Conservation (phyloP, 768 basidiomycete genomes). For the Candolleomyces eurysporus region DNA sequence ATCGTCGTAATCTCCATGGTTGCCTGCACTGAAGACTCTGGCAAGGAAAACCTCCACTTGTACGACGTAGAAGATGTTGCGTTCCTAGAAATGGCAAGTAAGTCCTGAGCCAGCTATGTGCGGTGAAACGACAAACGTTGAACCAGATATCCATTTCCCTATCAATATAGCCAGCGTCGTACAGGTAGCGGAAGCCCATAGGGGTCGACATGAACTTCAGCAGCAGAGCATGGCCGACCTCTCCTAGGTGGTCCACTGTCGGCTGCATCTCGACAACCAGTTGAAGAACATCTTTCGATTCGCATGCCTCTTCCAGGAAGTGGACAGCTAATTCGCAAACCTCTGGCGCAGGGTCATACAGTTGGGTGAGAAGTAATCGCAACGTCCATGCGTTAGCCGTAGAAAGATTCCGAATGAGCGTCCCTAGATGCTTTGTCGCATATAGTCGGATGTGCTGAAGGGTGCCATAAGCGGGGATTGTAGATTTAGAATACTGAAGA, state of each 20-base stretch:
- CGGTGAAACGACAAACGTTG: constrained; percentile 52
- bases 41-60: constrained; percentile 92
- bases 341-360: constrained; percentile 90
- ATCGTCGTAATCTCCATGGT: constrained; percentile 62
- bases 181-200: constrained; percentile 89
- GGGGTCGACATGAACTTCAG: constrained; percentile 96
- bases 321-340: constrained; percentile 90
- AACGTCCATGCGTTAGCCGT: constrained; percentile 85
- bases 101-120: background rate
- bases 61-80: constrained; percentile 90
- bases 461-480: background rate
- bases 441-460: constrained; percentile 83
- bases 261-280: constrained; percentile 94
- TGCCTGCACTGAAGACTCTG: constrained; percentile 62
- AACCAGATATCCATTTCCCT: constrained; percentile 97
- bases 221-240: constrained; percentile 84
- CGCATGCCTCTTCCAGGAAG: constrained; percentile 87
- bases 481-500: background rate
- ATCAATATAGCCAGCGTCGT: constrained; percentile 89
- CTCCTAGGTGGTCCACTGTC: constrained; percentile 92
- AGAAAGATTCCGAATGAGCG: constrained; percentile 65
- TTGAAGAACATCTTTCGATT: constrained; percentile 78
- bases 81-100: constrained; percentile 55
- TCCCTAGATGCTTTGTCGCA: constrained; percentile 84
- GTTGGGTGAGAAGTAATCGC: constrained; percentile 87